Conservation (phyloP, 1,284 basidiomycete genomes). For the Cystobasidium sp. region DNA sequence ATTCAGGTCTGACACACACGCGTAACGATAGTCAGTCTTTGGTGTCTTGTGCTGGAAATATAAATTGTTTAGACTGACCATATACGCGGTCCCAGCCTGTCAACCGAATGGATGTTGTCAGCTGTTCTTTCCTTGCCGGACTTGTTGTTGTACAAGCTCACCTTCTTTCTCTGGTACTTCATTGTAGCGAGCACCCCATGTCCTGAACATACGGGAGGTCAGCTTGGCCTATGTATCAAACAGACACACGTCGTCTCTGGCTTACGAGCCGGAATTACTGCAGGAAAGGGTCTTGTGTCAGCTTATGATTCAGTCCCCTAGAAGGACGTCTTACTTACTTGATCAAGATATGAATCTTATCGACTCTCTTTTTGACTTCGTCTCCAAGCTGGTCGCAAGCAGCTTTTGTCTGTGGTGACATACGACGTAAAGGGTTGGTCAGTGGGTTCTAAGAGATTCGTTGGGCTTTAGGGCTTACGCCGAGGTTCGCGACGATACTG, state of each 20-base stretch:
- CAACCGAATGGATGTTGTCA: not conserved
- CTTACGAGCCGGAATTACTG: constrained; percentile 50
- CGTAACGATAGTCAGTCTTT: not conserved
- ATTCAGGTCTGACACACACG: constrained; percentile 61
- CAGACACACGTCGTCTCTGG: not conserved
- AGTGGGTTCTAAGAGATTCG: not conserved
- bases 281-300: not conserved
- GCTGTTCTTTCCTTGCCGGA: not conserved
- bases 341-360: constrained; percentile 63
- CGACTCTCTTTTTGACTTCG: constrained; percentile 70
- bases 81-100: constrained; percentile 42
- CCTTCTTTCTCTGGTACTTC: constrained; percentile 42
- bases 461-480: constrained; percentile 60
- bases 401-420: constrained; percentile 66
- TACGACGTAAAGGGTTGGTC: constrained; percentile 44
- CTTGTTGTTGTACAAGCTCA: constrained; percentile 44
- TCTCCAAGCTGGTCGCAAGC: constrained; percentile 76
- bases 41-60: not conserved
- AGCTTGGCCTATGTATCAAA: not conserved
- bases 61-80: not conserved
- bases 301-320: not conserved
- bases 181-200: constrained; percentile 33
- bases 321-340: constrained; percentile 66
- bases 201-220: not conserved
- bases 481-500: constrained; percentile 69